These are phyloP conservation scores for Lecanicillium sp. DNA, from an alignment of 2,329 filamentous ascomycete genomes.

Conservation along the genomic window DNA sequence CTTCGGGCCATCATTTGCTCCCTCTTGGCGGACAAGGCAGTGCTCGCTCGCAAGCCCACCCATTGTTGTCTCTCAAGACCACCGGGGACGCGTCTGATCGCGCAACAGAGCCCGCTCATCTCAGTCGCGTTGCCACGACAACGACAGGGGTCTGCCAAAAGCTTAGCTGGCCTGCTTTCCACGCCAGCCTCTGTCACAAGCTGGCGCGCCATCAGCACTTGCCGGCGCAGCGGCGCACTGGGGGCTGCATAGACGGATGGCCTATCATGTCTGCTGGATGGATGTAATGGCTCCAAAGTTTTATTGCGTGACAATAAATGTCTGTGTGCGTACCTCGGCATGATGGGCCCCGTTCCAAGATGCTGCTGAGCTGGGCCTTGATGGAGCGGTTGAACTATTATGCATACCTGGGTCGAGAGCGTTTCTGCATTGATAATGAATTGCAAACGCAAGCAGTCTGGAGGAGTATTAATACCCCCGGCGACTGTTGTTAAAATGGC, in stretches of 20 bases:
- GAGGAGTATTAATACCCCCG: no score
- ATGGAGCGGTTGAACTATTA: no score
- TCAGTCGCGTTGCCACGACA: conserved; percentile 3
- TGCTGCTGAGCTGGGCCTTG: neutral
- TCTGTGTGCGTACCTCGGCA: neutral
- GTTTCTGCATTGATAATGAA: no score
- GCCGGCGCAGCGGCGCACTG: neutral
- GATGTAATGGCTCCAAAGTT: neutral
- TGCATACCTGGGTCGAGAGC: no score
- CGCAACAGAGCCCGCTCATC: neutral
- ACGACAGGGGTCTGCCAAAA: neutral
- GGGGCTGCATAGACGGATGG: neutral
- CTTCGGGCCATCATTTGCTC: neutral
- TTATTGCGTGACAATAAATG: neutral
- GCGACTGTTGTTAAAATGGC: no score
- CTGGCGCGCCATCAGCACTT: neutral
- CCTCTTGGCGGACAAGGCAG: neutral
- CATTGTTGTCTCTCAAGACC: conserved; percentile 1
- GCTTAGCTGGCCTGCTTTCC: neutral
- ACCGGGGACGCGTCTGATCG: conserved; percentile 8
- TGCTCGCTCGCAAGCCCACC: neutral
- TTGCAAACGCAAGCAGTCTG: no score
- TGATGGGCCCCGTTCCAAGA: neutral
- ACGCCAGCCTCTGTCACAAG: neutral
- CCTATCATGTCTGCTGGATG: neutral